phyloP scores from a whole-genome alignment of 164 flowering plant genomes.

The Berberis vulgaris region DNA sequence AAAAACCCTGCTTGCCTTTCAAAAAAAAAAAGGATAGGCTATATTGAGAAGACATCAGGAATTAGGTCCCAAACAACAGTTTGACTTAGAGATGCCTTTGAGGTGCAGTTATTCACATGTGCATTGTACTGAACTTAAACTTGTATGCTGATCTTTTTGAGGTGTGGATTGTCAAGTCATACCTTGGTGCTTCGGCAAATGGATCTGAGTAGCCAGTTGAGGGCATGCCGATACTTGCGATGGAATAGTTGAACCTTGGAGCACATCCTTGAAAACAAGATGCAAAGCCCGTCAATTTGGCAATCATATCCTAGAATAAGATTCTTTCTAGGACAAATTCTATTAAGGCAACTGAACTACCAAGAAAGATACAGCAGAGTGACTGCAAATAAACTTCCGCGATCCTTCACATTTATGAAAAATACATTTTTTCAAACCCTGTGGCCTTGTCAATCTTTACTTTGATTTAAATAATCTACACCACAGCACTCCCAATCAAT shows the following conservation, averaged over 20 bases:
- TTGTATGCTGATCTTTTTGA: neutral
- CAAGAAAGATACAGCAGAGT: neutral
- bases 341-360: neutral
- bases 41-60: no score
- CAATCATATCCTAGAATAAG: neutral
- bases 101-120: neutral
- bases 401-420: no score
- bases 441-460: no score
- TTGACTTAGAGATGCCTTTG: no score
- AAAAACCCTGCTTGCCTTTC: no score
- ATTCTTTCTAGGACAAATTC: neutral
- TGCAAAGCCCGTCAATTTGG: neutral
- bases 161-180: neutral
- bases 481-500: no score
- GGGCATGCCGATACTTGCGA: constrained; percentile 40
- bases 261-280: constrained; percentile 35
- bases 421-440: no score
- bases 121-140: neutral
- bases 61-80: no score
- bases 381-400: neutral
- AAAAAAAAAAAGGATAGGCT: no score
- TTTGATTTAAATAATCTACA: no score
- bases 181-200: constrained; percentile 73
- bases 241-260: constrained; percentile 37
- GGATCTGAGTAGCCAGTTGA: constrained; percentile 30